These are phyloP conservation scores for Jimgerdemannia lactiflua DNA, from an alignment of 192 early-diverging fungal species.

Conservation along the genomic window DNA sequence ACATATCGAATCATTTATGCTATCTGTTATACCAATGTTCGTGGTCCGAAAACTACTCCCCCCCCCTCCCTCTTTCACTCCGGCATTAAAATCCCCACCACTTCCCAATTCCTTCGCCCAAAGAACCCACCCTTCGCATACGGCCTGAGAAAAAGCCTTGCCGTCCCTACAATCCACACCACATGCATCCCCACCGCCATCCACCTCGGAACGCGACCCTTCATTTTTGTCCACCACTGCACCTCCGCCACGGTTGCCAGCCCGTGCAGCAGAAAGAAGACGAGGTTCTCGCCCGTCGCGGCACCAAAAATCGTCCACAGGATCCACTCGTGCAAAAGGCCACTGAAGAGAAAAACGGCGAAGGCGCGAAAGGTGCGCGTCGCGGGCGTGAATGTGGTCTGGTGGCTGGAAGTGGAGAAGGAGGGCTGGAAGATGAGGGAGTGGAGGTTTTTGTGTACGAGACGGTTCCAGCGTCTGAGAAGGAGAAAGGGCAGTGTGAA, in stretches of 20 bases:
- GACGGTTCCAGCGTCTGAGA: too few species aligned
- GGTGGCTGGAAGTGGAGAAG: too few species aligned
- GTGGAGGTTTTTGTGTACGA: too few species aligned
- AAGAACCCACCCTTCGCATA: background rate
- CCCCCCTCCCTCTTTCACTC: background rate
- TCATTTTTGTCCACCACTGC: background rate
- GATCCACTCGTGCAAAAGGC: too few species aligned
- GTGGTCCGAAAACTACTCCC: background rate
- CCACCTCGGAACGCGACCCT: too few species aligned
- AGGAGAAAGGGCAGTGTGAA: too few species aligned
- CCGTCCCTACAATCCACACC: background rate
- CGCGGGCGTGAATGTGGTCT: too few species aligned
- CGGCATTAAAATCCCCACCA: background rate
- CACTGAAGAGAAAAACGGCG: too few species aligned
- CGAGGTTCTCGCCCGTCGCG: slow-evolving; percentile 1
- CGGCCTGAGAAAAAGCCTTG: background rate
- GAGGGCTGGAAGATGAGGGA: too few species aligned
- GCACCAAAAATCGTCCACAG: too few species aligned
- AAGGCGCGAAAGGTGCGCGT: too few species aligned
- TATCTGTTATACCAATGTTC: background rate
- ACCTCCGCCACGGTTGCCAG: slow-evolving; percentile 4
- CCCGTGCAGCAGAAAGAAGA: slow-evolving; percentile 4
- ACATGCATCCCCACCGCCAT: too few species aligned
- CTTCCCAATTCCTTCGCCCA: background rate
- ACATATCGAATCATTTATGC: background rate